Base-by-base conservation (phyloP, 75 land plant species). In the Cryptomeria japonica region DNA sequence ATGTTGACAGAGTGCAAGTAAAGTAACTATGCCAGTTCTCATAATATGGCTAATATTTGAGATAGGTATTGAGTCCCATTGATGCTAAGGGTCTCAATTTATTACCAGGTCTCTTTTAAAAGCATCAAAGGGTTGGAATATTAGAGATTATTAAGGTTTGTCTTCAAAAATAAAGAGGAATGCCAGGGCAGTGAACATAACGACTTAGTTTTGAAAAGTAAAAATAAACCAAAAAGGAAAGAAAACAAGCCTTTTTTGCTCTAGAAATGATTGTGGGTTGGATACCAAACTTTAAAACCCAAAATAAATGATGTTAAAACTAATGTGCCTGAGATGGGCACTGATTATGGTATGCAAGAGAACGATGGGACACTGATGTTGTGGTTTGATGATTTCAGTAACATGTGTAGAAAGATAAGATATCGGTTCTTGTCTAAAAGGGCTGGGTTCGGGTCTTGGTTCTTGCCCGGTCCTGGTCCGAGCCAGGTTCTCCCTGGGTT, bases 51-150 rank as follows among this genome's bases (percentile, higher is more conserved):
- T 15, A 85, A 76, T 88, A 61, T 46, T 84, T 84, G 73, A 77
- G 75, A 72, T 88, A 86, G 89, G 39, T 55, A 9, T 88, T 88
- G 47, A 88, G 86, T 39, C 89, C 89, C 3, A 7, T 70, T 32
- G 89, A 88, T 31, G 12, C 46, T 39, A 84, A 32, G 22, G 49
- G 47, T 58, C 85, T 86, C 70, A 49, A 64, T 9, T 38, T 84
- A 86, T 85, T n/a, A 53, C 47, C 25, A 19, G 10, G 32, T 70
- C 55, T 73, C 80, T 88, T 44, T 42, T 85, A 15, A 37, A 68
- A 73, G 36, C 55, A 18, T 87, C 79, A 42, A 41, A 88, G 9
- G 31, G 19, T 38, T 88, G 89, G 80, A 84, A 51, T 47, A n/a
- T 84, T 49, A 56, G 85, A 32, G 61, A 58, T 84, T 56, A 53